Conservation (phyloP, 305 asterid species). For the Solanum hybrid region DNA sequence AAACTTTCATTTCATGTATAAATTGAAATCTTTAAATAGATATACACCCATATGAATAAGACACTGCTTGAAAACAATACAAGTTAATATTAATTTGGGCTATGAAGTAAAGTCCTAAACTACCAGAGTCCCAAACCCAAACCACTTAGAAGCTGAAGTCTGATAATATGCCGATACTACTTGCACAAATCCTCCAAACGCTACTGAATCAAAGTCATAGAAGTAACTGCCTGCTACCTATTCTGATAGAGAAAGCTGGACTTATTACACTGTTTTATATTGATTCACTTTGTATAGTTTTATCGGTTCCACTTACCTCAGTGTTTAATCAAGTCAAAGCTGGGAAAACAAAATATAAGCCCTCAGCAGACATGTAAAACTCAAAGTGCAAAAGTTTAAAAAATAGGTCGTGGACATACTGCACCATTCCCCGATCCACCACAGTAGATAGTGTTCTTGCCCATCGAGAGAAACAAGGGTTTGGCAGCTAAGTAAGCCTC, state of each 20-base stretch:
- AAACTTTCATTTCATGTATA: background rate
- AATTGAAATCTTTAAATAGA: background rate
- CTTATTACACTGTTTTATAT: background rate
- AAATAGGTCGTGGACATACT: conserved; percentile 32
- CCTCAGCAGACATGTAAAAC: background rate
- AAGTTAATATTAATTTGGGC: background rate
- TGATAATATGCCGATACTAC: background rate
- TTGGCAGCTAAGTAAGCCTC: conserved; percentile 62
- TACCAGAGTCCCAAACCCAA: background rate
- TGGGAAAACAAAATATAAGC: background rate
- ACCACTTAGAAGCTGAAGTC: background rate
- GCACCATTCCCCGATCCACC: conserved; percentile 98
- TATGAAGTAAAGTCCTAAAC: background rate
- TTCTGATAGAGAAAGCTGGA: background rate
- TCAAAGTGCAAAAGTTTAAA: background rate
- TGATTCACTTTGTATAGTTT: background rate
- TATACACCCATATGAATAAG: background rate
- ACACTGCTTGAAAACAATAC: background rate
- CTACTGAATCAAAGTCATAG: background rate
- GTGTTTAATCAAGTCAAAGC: background rate
- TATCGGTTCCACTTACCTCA: background rate
- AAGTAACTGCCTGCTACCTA: background rate
- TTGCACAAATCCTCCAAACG: background rate
- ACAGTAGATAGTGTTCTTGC: conserved; percentile 71
- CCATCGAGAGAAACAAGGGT: conserved; percentile 82